Conservation (phyloP, 1,284 basidiomycete species). For the Apiotrichum veenhuisii region DNA sequence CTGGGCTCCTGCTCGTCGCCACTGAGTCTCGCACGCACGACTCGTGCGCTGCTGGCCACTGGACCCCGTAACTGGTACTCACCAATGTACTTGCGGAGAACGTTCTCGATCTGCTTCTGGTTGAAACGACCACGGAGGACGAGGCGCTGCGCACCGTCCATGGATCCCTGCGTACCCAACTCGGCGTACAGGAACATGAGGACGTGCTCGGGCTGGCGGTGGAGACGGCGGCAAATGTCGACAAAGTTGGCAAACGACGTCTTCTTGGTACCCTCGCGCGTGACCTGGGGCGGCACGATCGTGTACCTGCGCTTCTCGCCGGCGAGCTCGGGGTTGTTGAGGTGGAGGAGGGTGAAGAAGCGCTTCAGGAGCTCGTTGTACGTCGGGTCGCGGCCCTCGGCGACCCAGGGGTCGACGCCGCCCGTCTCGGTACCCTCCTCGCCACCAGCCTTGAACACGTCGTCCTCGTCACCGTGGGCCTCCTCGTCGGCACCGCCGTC, state of each 20-base stretch:
- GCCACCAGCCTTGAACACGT: slow-evolving; percentile 69
- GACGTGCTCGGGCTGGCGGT: slow-evolving; percentile 97
- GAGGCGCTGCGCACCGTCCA: slow-evolving; percentile 86
- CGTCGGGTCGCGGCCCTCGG: slow-evolving; percentile 87
- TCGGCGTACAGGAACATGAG: slow-evolving; percentile 97
- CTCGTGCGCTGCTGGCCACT: no score
- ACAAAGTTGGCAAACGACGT: slow-evolving; percentile 91
- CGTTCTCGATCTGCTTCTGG: slow-evolving; percentile 98
- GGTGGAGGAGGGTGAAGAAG: slow-evolving; percentile 87
- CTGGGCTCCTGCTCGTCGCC: no score
- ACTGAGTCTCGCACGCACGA: no score
- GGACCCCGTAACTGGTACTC: slow-evolving; percentile 49
- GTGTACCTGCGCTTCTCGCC: slow-evolving; percentile 89
- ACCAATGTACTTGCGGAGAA: slow-evolving; percentile 94
- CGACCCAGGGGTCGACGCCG: slow-evolving; percentile 67
- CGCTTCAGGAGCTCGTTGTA: slow-evolving; percentile 89
- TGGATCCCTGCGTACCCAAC: slow-evolving; percentile 94
- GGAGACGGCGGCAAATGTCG: slow-evolving; percentile 98
- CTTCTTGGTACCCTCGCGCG: slow-evolving; percentile 92
- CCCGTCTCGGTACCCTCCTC: slow-evolving; percentile 43
- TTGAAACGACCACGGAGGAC: slow-evolving; percentile 98
- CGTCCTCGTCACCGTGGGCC: slow-evolving; percentile 77
- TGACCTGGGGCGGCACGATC: slow-evolving; percentile 92
- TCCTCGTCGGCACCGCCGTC: slow-evolving; percentile 57
- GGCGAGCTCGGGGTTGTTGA: slow-evolving; percentile 89